Percentiles rank a stretch among this genome's conserved stretches.
Conservation (phyloP, 148 eudicot genomes). For the Pharnaceum exiguum region DNA sequence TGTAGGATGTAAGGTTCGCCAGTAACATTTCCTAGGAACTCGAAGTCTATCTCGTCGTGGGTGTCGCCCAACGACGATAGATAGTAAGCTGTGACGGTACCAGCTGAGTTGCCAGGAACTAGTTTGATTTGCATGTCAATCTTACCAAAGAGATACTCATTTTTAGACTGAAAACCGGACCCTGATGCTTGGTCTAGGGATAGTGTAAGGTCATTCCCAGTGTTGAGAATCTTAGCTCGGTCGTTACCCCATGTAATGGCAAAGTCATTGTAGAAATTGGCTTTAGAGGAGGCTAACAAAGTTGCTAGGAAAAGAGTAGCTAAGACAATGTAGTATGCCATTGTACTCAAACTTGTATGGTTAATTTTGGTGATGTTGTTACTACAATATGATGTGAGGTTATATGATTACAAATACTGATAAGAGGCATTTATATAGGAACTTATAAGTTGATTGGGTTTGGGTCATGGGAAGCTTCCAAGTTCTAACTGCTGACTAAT, state of each 20-base stretch:
- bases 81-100: conserved; percentile 30
- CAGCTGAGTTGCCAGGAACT: conserved; percentile 31
- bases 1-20: conserved; percentile 30
- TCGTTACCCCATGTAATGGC: conserved; percentile 27
- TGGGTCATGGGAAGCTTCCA: too few relatives aligned
- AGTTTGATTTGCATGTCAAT: conserved; percentile 29
- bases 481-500: background rate
- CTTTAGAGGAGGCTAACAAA: background rate
- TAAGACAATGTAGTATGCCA: background rate
- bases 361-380: too few relatives aligned
- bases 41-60: conserved; percentile 32
- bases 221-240: conserved; percentile 23
- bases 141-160: conserved; percentile 27
- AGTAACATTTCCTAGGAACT: conserved; percentile 26
- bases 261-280: conserved; percentile 20
- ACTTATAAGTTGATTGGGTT: too few relatives aligned
- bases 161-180: conserved; percentile 22
- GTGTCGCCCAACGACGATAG: conserved; percentile 15
- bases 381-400: too few relatives aligned
- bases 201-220: conserved; percentile 26
- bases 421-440: too few relatives aligned
- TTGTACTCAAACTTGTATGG: too few relatives aligned
- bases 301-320: conserved; percentile 13
- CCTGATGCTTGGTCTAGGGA: conserved; percentile 26
- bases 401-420: too few relatives aligned